A percentile compares a stretch with the other conserved stretches of the same genome.
These are phyloP conservation scores for Letharia lupina DNA, from an alignment of 495 filamentous ascomycete genomes.

Conservation along the genomic window DNA sequence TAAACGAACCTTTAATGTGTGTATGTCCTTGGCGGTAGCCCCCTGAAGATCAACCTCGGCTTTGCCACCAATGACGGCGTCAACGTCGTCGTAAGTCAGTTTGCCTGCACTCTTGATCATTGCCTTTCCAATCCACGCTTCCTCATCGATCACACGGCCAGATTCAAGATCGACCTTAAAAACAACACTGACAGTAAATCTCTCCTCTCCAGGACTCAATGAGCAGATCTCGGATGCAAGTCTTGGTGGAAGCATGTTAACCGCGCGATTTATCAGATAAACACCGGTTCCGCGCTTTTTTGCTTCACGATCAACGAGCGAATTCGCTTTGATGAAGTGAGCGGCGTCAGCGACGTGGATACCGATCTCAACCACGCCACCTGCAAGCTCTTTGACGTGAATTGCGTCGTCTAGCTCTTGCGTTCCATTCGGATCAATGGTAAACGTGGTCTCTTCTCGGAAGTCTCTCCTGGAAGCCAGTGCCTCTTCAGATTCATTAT, in stretches of 20 bases:
- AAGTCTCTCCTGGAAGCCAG: slow-evolving; percentile 79
- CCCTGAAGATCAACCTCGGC: slow-evolving; percentile 49
- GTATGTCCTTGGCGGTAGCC: slow-evolving; percentile 60
- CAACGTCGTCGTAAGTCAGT: slow-evolving; percentile 74
- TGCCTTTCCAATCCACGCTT: slow-evolving; percentile 88
- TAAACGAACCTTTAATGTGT: slow-evolving; percentile 60
- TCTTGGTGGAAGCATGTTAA: slow-evolving; percentile 81
- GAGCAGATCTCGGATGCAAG: slow-evolving; percentile 82
- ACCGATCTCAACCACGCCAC: slow-evolving; percentile 87
- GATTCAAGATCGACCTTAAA: slow-evolving; percentile 76
- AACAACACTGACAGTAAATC: slow-evolving; percentile 84
- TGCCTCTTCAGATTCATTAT: slow-evolving; percentile 67
- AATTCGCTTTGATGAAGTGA: slow-evolving; percentile 94
- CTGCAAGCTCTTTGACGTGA: slow-evolving; percentile 71
- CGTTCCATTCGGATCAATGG: slow-evolving; percentile 74
- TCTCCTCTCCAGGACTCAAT: slow-evolving; percentile 73
- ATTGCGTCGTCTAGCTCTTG: slow-evolving; percentile 85
- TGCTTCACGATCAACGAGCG: slow-evolving; percentile 91
- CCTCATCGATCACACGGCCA: slow-evolving; percentile 68
- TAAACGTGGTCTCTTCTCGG: slow-evolving; percentile 82
- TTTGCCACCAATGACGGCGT: slow-evolving; percentile 60
- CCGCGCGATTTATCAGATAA: slow-evolving; percentile 82
- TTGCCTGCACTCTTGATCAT: slow-evolving; percentile 86
- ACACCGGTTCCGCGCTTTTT: slow-evolving; percentile 97
- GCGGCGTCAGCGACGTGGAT: slow-evolving; percentile 93